Evolutionary conservation across 2,329 filamentous ascomycete species (phyloP), one percentile per base, ranked within the genome.

Genomic region (Apiospora malaysiana): DNA sequence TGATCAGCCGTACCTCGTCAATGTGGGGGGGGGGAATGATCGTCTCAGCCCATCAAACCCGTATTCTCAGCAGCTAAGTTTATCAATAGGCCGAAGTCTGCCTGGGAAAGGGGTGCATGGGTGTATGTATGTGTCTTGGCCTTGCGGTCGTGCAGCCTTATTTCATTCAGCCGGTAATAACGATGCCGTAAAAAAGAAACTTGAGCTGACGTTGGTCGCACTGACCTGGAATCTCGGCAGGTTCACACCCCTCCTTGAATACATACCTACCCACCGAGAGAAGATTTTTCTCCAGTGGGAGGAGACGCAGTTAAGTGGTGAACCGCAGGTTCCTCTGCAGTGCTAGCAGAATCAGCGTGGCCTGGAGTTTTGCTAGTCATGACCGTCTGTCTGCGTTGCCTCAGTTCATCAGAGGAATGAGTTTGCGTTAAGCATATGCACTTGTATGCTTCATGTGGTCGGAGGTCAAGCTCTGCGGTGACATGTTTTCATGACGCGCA

Each of bases 121-220:
- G n/a, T n/a, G n/a, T n/a, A 32, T 8, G n/a, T 18, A 40, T n/a
- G 32, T 40, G 32, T 21, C 37, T 37, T 27, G 25, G 14, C 32
- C 25, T 40, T 37, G 27, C 27, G 32, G 21, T 56, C 14, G 16
- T 14, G 27, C 32, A 63, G 56, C 56, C 56, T 63, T 32, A 63
- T 40, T 8, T 40, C 12, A 14, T 45, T 45, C 56, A 63, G 56
- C 56, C 56, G 56, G 56, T 21, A 63, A 63, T 63, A 63, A n/a
- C 18, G 56, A 63, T 27, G 56, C 56, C 56, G 6, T 40, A 14
- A 18, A 12, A n/a, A 12, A n/a, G 32, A 4, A 45, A 45, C 12
- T 32, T 32, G 25, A 32, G 6, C 32, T 25, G 2, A n/a, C 5
- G 9, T 51, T 51, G 32, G 32, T 51, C 16, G 10, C 23, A 27